Percentiles rank a stretch among this genome's conserved stretches.
Conservation (phyloP, 129 eudicot species). For the Chrysanthemum lavandulifolium region DNA sequence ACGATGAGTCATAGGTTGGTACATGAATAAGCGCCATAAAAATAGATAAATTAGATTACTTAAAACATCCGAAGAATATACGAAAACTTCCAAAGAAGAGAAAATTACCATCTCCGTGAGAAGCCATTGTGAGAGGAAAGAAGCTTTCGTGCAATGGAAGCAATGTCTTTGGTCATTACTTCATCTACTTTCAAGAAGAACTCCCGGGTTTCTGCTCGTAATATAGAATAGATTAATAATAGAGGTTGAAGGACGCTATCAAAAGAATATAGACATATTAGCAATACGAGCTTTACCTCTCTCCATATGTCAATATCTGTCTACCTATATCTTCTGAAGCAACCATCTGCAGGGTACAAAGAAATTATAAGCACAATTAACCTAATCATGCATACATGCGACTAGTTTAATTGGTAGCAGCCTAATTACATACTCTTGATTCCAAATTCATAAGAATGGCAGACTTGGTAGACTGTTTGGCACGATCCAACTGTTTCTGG, state of each 20-base stretch:
- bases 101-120: conserved; percentile 79
- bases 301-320: conserved; percentile 95
- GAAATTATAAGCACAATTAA: conserved; percentile 3
- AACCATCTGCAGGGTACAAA: conserved; percentile 56
- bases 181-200: conserved; percentile 79
- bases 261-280: background rate
- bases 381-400: background rate
- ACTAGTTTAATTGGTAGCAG: background rate
- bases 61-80: background rate
- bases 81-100: background rate
- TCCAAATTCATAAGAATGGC: conserved; percentile 95
- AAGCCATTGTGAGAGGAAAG: conserved; percentile 85
- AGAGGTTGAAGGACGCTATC: background rate
- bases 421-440: conserved; percentile 69
- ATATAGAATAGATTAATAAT: background rate
- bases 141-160: conserved; percentile 59
- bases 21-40: conserved; percentile 60
- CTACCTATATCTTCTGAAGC: conserved; percentile 95
- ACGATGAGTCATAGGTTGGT: conserved; percentile 68
- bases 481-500: conserved; percentile 77
- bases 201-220: conserved; percentile 70
- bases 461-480: conserved; percentile 85
- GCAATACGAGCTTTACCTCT: conserved; percentile 46
- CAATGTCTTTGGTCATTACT: conserved; percentile 63
- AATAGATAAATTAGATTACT: background rate